Conservation (phyloP, 1,139 yeast species). For the Debaryomyces nepalensis region DNA sequence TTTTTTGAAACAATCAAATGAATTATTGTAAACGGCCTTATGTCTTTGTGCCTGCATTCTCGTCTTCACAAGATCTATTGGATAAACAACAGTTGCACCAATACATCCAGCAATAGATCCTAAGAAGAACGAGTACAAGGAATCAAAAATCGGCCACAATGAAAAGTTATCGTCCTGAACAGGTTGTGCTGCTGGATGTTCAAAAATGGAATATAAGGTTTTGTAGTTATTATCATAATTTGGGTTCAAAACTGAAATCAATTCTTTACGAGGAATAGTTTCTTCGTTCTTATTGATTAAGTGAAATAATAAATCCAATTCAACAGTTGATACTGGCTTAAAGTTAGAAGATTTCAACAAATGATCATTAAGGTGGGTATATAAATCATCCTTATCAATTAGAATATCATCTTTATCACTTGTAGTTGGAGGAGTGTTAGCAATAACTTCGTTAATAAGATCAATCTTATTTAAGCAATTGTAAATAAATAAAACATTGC, state of each 20-base stretch:
- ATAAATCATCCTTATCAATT: conserved; percentile 48
- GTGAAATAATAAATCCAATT: conserved; percentile 50
- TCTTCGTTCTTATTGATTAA: conserved; percentile 53
- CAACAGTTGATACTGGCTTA: conserved; percentile 50
- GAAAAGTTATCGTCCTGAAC: conserved; percentile 46
- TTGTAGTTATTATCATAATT: conserved; percentile 43
- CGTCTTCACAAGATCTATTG: conserved; percentile 94
- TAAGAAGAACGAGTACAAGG: conserved; percentile 82
- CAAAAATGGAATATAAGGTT: conserved; percentile 45
- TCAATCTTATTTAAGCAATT: conserved; percentile 51
- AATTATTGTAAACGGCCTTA: conserved; percentile 73
- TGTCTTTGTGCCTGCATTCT: conserved; percentile 96
- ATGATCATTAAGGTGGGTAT: conserved; percentile 54
- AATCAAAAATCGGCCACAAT: conserved; percentile 71
- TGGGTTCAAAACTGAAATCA: conserved; percentile 55
- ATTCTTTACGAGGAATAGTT: conserved; percentile 55
- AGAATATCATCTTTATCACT: conserved; percentile 50
- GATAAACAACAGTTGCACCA: conserved; percentile 98
- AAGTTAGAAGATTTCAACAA: conserved; percentile 58
- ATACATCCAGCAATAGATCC: conserved; percentile 98
- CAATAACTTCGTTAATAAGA: conserved; percentile 63
- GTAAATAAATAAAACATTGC: conserved; percentile 49
- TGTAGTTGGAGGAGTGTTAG: conserved; percentile 55
- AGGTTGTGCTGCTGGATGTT: conserved; percentile 45
- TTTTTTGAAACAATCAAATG: conserved; percentile 83